These are phyloP conservation scores for Diaporthe ilicicola DNA, from an alignment of 2,329 filamentous ascomycete genomes.

Conservation along the genomic window DNA sequence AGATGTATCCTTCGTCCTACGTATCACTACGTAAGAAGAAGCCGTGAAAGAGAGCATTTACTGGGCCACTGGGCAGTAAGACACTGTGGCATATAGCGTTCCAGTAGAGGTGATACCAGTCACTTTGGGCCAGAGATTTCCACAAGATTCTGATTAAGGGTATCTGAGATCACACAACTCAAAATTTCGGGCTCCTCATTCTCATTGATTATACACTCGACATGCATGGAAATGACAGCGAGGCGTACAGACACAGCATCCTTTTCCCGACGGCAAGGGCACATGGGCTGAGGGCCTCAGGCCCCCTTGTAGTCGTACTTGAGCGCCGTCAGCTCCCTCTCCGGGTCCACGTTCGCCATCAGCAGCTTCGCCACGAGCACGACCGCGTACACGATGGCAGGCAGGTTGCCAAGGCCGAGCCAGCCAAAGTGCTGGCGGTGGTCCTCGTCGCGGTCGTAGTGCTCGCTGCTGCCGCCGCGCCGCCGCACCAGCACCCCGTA, in stretches of 20 bases:
- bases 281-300: constrained; percentile 40
- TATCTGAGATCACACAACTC: constrained; percentile 5
- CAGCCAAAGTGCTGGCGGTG: constrained; percentile 21
- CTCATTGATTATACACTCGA: not conserved
- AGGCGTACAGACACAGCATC: not conserved
- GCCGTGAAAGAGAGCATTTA: not conserved
- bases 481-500: constrained; percentile 50
- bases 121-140: not conserved
- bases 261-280: not conserved
- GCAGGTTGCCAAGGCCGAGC: constrained; percentile 55
- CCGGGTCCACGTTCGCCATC: constrained; percentile 75
- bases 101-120: too few species aligned
- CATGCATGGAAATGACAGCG: not conserved
- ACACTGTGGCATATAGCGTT: not conserved
- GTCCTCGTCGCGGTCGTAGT: not conserved
- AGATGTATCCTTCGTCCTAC: too few species aligned
- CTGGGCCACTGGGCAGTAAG: not conserved
- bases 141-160: not conserved
- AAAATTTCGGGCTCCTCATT: constrained; percentile 1
- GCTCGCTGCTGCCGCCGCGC: constrained; percentile 37
- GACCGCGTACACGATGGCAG: constrained; percentile 66
- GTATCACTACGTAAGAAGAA: too few species aligned
- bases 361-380: constrained; percentile 70
- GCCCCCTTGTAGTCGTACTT: constrained; percentile 75
- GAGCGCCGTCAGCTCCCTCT: constrained; percentile 67